Evolutionary conservation across 164 flowering plant species (phyloP).

Genomic region (Litsea cubeba): DNA sequence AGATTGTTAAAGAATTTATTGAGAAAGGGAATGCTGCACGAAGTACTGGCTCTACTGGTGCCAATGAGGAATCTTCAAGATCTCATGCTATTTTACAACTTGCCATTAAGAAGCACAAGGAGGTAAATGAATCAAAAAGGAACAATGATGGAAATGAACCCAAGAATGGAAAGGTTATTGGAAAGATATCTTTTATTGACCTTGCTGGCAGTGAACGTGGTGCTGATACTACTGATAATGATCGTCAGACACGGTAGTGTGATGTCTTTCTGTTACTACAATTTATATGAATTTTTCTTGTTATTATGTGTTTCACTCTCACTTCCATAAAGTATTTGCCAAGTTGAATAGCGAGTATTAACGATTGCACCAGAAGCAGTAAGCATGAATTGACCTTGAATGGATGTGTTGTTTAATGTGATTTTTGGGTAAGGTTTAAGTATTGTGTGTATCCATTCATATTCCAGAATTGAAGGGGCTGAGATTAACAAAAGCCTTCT

Average conservation of each 20-base stretch:
- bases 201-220: slow-evolving; percentile 99
- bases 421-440: background rate
- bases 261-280: no score
- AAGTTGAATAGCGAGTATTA: background rate
- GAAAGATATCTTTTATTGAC: slow-evolving; percentile 96
- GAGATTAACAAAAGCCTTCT: slow-evolving; percentile 98
- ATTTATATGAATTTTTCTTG: background rate
- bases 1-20: slow-evolving; percentile 87
- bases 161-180: slow-evolving; percentile 69
- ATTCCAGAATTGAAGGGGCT: slow-evolving; percentile 92
- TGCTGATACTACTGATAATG: slow-evolving; percentile 98
- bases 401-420: background rate
- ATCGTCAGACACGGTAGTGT: slow-evolving; percentile 82
- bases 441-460: background rate
- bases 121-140: slow-evolving; percentile 69
- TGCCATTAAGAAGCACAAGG: slow-evolving; percentile 77
- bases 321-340: background rate
- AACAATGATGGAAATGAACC: slow-evolving; percentile 64
- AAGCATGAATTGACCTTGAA: background rate
- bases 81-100: slow-evolving; percentile 98
- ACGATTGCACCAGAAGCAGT: background rate
- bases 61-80: slow-evolving; percentile 98
- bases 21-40: slow-evolving; percentile 93
- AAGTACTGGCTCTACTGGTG: slow-evolving; percentile 99
- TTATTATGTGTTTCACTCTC: background rate